phyloP scores from a whole-genome alignment of 129 eudicot genomes.

The Pseudognaphalium luteoalbum region DNA sequence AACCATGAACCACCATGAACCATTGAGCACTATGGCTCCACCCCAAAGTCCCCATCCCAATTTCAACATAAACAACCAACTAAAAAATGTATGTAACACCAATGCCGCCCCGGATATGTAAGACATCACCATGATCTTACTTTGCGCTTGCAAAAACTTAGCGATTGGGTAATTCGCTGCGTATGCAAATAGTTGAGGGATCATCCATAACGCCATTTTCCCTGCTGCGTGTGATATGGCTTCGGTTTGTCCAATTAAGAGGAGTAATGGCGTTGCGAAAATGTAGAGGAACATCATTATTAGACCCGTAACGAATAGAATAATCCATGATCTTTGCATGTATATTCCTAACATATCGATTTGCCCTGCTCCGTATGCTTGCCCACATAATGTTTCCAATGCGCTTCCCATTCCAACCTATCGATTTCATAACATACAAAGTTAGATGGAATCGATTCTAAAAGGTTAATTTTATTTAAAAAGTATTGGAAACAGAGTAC shows the following conservation, averaged over 20 bases:
- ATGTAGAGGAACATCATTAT: constrained; percentile 39
- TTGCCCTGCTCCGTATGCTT: constrained; percentile 67
- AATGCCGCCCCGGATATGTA: constrained; percentile 31
- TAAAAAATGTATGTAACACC: constrained; percentile 31
- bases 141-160: constrained; percentile 56
- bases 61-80: constrained; percentile 44
- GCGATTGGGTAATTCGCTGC: constrained; percentile 45
- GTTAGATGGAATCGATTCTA: neutral
- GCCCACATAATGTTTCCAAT: constrained; percentile 64
- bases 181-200: constrained; percentile 48
- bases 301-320: constrained; percentile 33
- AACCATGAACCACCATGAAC: constrained; percentile 56
- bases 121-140: constrained; percentile 45
- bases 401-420: constrained; percentile 64
- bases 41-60: constrained; percentile 47
- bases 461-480: neutral
- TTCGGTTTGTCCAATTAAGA: constrained; percentile 47
- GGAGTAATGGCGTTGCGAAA: constrained; percentile 47
- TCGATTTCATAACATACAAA: neutral
- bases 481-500: too few species aligned
- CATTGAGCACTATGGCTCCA: constrained; percentile 39
- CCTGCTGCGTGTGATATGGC: constrained; percentile 47
- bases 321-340: constrained; percentile 64
- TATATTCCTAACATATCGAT: constrained; percentile 55
- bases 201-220: constrained; percentile 43